Percentiles rank a stretch among this genome's conserved stretches.
phyloP scores from a whole-genome alignment of 495 filamentous ascomycete genomes.

The Neurospora sp. region DNA sequence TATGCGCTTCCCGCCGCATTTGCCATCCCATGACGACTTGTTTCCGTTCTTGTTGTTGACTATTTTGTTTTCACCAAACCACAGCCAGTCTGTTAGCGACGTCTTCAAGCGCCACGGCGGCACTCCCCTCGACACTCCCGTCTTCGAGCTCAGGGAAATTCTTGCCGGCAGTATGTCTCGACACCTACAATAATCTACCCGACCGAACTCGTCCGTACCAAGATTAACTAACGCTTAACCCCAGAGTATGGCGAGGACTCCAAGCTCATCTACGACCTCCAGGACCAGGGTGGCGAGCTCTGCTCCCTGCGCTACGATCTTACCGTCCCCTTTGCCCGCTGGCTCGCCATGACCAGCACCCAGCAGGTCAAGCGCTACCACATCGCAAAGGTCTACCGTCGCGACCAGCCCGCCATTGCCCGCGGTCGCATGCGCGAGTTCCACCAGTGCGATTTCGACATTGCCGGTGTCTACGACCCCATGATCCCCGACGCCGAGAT shows the following conservation, averaged over 20 bases:
- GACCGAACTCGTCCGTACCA: conserved; percentile 36
- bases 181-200: not conserved
- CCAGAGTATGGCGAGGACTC: conserved; percentile 74
- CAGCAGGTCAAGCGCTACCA: conserved; percentile 81
- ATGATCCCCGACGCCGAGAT: conserved; percentile 98
- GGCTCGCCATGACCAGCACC: conserved; percentile 77
- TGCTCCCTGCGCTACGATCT: conserved; percentile 79
- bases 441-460: conserved; percentile 97
- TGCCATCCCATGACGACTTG: not conserved
- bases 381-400: conserved; percentile 69
- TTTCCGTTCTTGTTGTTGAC: not conserved
- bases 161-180: conserved; percentile 49
- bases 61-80: not conserved
- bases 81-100: conserved; percentile 19
- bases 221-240: conserved; percentile 62
- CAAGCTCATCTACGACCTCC: conserved; percentile 81
- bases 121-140: conserved; percentile 32
- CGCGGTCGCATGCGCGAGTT: conserved; percentile 87
- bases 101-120: conserved; percentile 33
- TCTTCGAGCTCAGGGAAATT: conserved; percentile 50
- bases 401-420: conserved; percentile 37
- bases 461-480: conserved; percentile 80
- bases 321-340: conserved; percentile 89
- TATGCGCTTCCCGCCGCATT: not conserved
- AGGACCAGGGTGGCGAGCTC: conserved; percentile 82